Evolutionary conservation across 306 rosid genomes (phyloP).

Genomic region (Inga laurina): DNA sequence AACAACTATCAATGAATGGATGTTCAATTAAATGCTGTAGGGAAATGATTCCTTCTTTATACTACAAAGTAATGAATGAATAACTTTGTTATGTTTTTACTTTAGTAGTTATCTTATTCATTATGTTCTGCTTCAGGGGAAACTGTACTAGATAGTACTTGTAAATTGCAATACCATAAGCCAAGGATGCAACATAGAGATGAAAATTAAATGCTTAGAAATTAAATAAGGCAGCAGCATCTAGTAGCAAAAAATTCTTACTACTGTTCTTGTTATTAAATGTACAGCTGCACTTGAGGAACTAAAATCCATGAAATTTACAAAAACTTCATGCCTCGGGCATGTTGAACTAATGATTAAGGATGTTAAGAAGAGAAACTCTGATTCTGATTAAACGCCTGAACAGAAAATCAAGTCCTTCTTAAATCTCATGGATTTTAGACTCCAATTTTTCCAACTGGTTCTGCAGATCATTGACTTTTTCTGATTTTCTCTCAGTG

Average conservation of each 20-base stretch:
- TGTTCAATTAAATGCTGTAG: not conserved
- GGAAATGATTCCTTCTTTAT: not conserved
- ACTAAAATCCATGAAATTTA: conserved; percentile 24
- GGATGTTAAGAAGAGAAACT: conserved; percentile 39
- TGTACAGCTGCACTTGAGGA: conserved; percentile 27
- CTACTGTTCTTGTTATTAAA: conserved; percentile 3
- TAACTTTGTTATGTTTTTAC: not conserved
- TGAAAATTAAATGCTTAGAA: not conserved
- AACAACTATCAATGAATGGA: not conserved
- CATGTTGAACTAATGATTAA: conserved; percentile 34
- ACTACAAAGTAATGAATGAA: not conserved
- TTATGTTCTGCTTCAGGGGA: not conserved
- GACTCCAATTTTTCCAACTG: conserved; percentile 27
- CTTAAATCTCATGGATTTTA: conserved; percentile 37
- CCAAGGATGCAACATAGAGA: not conserved
- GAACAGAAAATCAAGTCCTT: conserved; percentile 33
- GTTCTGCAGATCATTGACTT: conserved; percentile 19
- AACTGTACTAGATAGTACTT: not conserved
- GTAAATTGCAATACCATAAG: not conserved
- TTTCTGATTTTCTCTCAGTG: conserved; percentile 25
- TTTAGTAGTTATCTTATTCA: not conserved
- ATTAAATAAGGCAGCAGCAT: not conserved
- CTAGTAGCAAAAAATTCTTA: conserved; percentile 5
- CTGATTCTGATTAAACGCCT: conserved; percentile 37
- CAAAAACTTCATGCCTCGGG: conserved; percentile 21